A percentile compares a stretch with the other conserved stretches of the same genome.
Conservation (phyloP, 306 rosid genomes). For the Carpinus viminea region DNA sequence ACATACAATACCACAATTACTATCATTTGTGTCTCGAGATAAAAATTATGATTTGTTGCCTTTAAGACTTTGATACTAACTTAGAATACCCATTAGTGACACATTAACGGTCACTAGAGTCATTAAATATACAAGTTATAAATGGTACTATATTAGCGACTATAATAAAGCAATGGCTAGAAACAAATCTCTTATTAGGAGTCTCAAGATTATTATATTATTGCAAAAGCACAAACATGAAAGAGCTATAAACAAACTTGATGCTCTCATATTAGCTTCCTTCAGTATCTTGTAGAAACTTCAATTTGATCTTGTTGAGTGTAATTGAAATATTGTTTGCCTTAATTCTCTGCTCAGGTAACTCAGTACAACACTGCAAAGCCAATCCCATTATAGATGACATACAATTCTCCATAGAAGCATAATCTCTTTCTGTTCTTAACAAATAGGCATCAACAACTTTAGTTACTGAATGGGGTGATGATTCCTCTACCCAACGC, state of each 20-base stretch:
- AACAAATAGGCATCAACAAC: constrained; percentile 9
- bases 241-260: not conserved
- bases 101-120: no score
- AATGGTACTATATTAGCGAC: no score
- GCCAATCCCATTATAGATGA: constrained; percentile 16
- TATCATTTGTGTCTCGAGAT: no score
- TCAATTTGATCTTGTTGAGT: constrained; percentile 8
- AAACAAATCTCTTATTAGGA: no score
- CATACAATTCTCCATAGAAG: not conserved
- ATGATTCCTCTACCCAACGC: constrained; percentile 12
- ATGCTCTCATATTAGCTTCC: no score
- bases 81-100: no score
- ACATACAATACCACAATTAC: no score
- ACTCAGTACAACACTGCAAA: constrained; percentile 7
- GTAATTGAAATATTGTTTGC: not conserved
- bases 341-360: not conserved
- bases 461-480: not conserved
- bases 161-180: no score
- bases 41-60: no score
- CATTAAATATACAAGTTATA: no score
- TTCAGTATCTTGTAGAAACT: not conserved
- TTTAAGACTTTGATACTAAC: no score
- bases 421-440: not conserved
- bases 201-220: no score
- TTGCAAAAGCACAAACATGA: not conserved